Evolutionary conservation across 2,329 filamentous ascomycete genomes (phyloP), one percentile per base, ranked within the genome.

Genomic region (Ophiostoma tasmaniense): DNA sequence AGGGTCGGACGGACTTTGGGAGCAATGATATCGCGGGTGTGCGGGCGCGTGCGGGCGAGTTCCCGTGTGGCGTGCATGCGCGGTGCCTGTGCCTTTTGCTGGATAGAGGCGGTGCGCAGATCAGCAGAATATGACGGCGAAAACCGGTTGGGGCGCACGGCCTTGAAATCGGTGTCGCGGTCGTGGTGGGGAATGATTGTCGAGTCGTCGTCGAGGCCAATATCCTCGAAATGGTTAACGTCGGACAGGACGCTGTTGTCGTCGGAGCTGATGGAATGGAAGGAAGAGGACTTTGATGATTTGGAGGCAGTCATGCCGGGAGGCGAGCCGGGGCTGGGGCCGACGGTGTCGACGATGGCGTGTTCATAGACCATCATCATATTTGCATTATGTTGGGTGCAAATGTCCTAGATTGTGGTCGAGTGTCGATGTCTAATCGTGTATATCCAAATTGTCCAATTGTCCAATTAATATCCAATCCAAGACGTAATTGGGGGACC

Each of bases 241-340:
- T 96, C 91, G 67, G 87, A 84, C 64, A 91, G 81, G 66, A 88
- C 84, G 73, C 84, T 86, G 75, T 89, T 87, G 74, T 91, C 90
- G 75, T 92, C 90, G 75, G 89, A 90, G 71, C 86, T 88, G 69
- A 90, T 89, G 50, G 93, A 96, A 74, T 89, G 90, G 75, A 94
- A 90, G 66, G 92, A 96, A 5, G 92, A 96, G 35, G 92, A 93
- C 79, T 95, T 96, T 73, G 92, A 96, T 72, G 92, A 95, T 79
- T 94, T 96, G 71, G 92, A 96, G 73, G 82, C 80, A 66, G 90
- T 92, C 80, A 96, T 87, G 75, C 92, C 91, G 71, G 90, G 90
- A 70, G 90, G 90, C 73, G 90, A 92, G 77, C 85, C 86, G 64
- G 89, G 88, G 68, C 76, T 77, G 62, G 77, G 75, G 69, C 78